Percentiles rank a stretch among this genome's conserved stretches.
Evolutionary conservation across 2,329 filamentous ascomycete genomes (phyloP).

Genomic region (Pyrenophora tritici-repentis): DNA sequence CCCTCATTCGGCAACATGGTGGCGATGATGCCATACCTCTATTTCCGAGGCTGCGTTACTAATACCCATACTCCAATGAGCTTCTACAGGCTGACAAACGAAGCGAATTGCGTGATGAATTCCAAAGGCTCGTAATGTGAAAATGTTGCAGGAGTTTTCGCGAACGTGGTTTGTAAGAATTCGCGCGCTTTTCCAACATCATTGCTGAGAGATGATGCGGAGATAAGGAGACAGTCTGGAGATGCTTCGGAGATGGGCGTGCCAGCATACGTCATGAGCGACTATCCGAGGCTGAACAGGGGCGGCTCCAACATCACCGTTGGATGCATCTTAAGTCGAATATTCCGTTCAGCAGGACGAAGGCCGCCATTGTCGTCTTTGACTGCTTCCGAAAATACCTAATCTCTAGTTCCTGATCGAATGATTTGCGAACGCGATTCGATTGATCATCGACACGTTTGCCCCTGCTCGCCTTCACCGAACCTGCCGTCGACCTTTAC

Average conservation of each 20-base stretch:
- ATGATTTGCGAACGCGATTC: no score
- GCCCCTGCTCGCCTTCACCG: no score
- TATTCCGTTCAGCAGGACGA: no score
- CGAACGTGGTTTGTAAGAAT: constrained; percentile 11
- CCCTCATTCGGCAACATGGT: constrained; percentile 25
- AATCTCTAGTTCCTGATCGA: no score
- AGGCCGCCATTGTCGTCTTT: no score
- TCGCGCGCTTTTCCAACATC: neutral
- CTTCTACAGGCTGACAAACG: constrained; percentile 33
- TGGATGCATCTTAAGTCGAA: no score
- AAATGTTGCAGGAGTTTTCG: neutral
- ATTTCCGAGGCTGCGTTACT: constrained; percentile 38
- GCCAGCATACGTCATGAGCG: neutral
- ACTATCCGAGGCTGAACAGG: no score
- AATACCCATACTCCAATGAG: constrained; percentile 29
- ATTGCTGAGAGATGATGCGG: neutral
- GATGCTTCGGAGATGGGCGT: neutral
- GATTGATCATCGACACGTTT: no score
- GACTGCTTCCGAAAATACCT: no score
- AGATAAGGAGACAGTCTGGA: constrained; percentile 4
- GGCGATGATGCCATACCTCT: constrained; percentile 43
- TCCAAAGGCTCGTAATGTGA: neutral
- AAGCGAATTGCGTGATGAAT: constrained; percentile 29
- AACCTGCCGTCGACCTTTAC: no score
- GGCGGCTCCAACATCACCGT: no score